A percentile compares a stretch with the other conserved stretches of the same genome.
Conservation (phyloP, 2,329 filamentous ascomycete species). For the Cercospora beticola region DNA sequence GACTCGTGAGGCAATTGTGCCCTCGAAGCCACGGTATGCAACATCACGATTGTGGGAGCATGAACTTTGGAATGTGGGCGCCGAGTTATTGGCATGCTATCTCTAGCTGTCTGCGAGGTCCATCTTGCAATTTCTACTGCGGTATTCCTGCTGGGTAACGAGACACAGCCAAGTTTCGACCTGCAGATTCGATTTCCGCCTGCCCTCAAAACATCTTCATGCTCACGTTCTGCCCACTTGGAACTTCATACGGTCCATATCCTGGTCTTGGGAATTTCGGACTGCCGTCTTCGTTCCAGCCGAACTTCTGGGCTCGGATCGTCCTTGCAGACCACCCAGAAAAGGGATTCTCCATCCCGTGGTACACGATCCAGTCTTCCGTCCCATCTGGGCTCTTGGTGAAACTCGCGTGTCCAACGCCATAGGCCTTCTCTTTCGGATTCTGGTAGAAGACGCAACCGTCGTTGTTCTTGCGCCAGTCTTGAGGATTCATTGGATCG, state of each 20-base stretch:
- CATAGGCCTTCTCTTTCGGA: constrained; percentile 45
- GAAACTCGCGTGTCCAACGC: constrained; percentile 54
- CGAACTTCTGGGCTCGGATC: constrained; percentile 52
- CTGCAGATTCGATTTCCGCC: neutral
- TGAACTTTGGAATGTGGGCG: neutral
- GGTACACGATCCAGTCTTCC: constrained; percentile 56
- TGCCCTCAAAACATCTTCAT: constrained; percentile 35
- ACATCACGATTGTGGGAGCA: neutral
- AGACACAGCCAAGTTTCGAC: neutral
- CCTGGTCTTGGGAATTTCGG: constrained; percentile 51
- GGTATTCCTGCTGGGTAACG: neutral
- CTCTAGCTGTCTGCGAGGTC: neutral
- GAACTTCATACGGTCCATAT: constrained; percentile 49
- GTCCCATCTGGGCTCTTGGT: constrained; percentile 49
- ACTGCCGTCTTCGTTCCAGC: constrained; percentile 49
- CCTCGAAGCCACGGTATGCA: neutral
- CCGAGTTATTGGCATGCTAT: neutral
- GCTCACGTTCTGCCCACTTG: constrained; percentile 46
- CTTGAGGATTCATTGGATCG: constrained; percentile 51
- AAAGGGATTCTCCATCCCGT: constrained; percentile 52
- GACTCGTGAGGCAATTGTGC: constrained; percentile 26
- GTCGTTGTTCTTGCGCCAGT: constrained; percentile 51
- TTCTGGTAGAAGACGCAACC: constrained; percentile 54
- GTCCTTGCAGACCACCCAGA: constrained; percentile 50
- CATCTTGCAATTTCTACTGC: neutral